These are phyloP conservation scores for Sporothrix protearum DNA, from an alignment of 2,329 filamentous ascomycete genomes.

Conservation along the genomic window DNA sequence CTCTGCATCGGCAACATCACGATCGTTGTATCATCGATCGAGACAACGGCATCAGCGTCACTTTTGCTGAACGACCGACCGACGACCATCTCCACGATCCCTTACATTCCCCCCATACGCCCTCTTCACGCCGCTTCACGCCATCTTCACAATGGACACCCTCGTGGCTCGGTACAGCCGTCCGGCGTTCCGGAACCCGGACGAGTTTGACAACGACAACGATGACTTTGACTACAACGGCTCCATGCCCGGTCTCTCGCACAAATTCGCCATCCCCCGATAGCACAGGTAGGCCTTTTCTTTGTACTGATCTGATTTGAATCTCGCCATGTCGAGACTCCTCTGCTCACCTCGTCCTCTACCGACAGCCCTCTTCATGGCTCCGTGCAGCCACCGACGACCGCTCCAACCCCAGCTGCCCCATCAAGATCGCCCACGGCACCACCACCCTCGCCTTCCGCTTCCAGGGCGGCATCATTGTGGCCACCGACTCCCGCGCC, in stretches of 20 bases:
- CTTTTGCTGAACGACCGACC: not conserved
- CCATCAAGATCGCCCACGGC: constrained; percentile 99
- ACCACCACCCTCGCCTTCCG: constrained; percentile 97
- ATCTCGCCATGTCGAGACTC: not conserved
- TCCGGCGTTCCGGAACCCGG: constrained; percentile 66
- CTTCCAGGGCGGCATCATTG: constrained; percentile 97
- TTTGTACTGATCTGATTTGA: not conserved
- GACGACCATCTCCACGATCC: not conserved
- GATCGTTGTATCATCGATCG: not conserved
- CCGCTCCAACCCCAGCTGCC: constrained; percentile 91
- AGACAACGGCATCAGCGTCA: not conserved
- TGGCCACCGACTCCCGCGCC: constrained; percentile 94
- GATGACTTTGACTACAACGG: constrained; percentile 71
- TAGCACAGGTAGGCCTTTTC: constrained; percentile 68
- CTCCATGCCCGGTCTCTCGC: constrained; percentile 69
- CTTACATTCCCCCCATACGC: too few species aligned
- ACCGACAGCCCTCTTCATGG: constrained; percentile 75
- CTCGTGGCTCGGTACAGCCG: constrained; percentile 90
- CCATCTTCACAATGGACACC: constrained; percentile 69
- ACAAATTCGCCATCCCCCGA: constrained; percentile 94
- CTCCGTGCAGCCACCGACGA: constrained; percentile 97
- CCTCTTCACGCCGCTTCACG: too few species aligned
- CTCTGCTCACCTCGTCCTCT: not conserved
- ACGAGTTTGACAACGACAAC: constrained; percentile 68
- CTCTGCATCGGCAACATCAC: not conserved